A percentile compares a stretch with the other conserved stretches of the same genome.
Conservation (phyloP, 2,329 filamentous ascomycete species). For the Metarhizium brunneum region DNA sequence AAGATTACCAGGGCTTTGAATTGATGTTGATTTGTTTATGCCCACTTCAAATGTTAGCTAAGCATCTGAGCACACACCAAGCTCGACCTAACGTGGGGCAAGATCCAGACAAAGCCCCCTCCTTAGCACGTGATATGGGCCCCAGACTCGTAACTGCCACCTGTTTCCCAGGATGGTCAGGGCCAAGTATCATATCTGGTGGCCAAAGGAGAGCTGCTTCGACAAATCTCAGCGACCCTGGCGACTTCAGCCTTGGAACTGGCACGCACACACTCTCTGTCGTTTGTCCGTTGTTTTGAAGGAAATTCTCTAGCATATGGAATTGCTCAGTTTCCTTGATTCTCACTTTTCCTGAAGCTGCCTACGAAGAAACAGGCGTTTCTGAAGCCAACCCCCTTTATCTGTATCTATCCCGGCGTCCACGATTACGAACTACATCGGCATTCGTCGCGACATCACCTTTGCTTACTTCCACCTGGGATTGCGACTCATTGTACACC, state of each 20-base stretch:
- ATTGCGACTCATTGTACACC: neutral
- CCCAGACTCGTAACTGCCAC: conserved; percentile 4
- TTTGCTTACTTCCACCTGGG: neutral
- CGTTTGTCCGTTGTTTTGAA: neutral
- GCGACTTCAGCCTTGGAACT: conserved; percentile 18
- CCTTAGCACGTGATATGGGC: conserved; percentile 2
- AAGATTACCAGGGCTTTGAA: too few relatives aligned
- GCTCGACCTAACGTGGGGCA: neutral
- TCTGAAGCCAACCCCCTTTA: neutral
- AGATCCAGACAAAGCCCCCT: neutral
- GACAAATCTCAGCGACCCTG: conserved; percentile 19
- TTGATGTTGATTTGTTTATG: too few relatives aligned
- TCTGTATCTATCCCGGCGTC: neutral
- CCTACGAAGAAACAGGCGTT: neutral
- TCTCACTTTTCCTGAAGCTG: neutral
- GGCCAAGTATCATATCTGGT: conserved; percentile 8
- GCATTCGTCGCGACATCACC: neutral
- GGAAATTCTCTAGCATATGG: conserved; percentile 1
- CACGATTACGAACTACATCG: neutral
- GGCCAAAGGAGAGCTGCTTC: conserved; percentile 9
- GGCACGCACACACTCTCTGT: conserved; percentile 8
- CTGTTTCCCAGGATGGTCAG: conserved; percentile 1
- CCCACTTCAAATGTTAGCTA: neutral
- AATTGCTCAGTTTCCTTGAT: neutral
- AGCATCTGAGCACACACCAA: neutral